Percentiles rank a stretch among this genome's conserved stretches.
These are phyloP conservation scores for Carex kokanica DNA, from an alignment of 176 grass and related monocot genomes.

Conservation along the genomic window DNA sequence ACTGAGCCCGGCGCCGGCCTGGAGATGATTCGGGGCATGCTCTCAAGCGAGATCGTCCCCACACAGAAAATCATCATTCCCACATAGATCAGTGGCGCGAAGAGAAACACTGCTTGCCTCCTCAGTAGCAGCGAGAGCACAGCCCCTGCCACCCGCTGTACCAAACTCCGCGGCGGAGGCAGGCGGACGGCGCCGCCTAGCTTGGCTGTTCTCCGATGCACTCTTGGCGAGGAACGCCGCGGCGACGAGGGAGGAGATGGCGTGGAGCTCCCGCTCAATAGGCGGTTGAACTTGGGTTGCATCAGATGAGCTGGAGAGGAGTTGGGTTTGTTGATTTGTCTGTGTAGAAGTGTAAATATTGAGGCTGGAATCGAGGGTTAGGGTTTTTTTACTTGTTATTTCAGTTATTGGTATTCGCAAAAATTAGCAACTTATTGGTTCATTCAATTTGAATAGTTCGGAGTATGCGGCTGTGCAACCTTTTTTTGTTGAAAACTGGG, in stretches of 20 bases:
- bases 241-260: constrained; percentile 72
- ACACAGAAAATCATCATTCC: constrained; percentile 84
- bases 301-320: constrained; percentile 29
- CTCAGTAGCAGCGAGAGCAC: constrained; percentile 67
- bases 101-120: constrained; percentile 91
- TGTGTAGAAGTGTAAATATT: neutral
- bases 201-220: constrained; percentile 43
- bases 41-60: constrained; percentile 88
- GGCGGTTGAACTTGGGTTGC: constrained; percentile 67
- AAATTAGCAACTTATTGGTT: neutral
- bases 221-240: constrained; percentile 47
- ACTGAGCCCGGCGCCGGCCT: constrained; percentile 68
- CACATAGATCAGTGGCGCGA: constrained; percentile 89
- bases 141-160: constrained; percentile 43
- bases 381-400: constrained; percentile 13
- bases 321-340: neutral
- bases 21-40: constrained; percentile 77
- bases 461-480: neutral
- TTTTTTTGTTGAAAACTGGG: constrained; percentile 14
- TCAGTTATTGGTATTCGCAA: neutral
- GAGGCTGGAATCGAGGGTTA: constrained; percentile 11
- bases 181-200: neutral
- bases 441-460: neutral
- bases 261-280: constrained; percentile 37
- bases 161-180: constrained; percentile 7